Percentiles rank a stretch among this genome's conserved stretches.
Evolutionary conservation across 108 stramenopile genomes (phyloP).

Genomic region (Craspedostauros australis): DNA sequence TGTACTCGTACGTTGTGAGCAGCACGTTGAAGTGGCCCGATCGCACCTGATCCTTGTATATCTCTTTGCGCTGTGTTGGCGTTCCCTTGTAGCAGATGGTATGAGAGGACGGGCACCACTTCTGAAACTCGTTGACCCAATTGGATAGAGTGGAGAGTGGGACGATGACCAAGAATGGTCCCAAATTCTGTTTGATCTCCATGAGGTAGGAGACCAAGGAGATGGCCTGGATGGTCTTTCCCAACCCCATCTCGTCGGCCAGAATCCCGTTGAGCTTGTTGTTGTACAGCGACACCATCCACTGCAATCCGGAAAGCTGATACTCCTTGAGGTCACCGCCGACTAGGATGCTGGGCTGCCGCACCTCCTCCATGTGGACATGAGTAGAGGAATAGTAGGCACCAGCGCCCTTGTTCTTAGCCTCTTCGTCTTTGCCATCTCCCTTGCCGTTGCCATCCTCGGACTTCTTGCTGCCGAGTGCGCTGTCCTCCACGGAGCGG

Average conservation of each 20-base stretch:
- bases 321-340: conserved; percentile 92
- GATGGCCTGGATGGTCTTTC: conserved; percentile 95
- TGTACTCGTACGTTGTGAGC: conserved; percentile 90
- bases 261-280: conserved; percentile 78
- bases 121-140: conserved; percentile 84
- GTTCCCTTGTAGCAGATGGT: conserved; percentile 73
- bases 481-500: conserved; percentile 47
- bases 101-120: conserved; percentile 64
- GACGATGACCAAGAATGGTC: conserved; percentile 87
- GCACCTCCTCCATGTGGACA: conserved; percentile 65
- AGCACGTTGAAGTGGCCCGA: conserved; percentile 82
- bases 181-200: conserved; percentile 70
- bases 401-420: background rate
- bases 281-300: conserved; percentile 92
- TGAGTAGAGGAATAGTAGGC: conserved; percentile 84
- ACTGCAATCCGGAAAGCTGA: conserved; percentile 93
- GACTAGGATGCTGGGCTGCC: conserved; percentile 69
- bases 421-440: too few relatives aligned
- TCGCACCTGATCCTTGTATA: conserved; percentile 72
- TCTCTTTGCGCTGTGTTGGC: conserved; percentile 58
- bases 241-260: conserved; percentile 83
- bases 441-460: conserved; percentile 25
- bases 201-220: conserved; percentile 85
- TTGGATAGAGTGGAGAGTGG: conserved; percentile 88
- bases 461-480: conserved; percentile 24